Percentiles rank a stretch among this genome's conserved stretches.
phyloP scores from a whole-genome alignment of 2,329 filamentous ascomycete species.

The Cryoendolithus antarcticus region DNA sequence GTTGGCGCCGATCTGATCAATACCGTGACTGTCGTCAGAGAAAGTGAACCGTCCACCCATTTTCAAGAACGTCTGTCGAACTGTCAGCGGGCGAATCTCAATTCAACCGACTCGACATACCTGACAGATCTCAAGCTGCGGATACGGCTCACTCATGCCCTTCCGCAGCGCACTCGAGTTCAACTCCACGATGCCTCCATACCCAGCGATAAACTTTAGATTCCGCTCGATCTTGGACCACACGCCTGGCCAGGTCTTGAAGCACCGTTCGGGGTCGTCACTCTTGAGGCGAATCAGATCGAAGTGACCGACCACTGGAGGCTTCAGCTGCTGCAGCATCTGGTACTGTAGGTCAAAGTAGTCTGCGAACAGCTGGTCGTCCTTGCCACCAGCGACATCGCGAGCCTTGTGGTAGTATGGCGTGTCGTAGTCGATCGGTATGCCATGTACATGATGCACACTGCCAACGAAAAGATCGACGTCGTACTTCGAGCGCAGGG shows the following conservation, averaged over 20 bases:
- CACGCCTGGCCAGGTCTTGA: constrained; percentile 34
- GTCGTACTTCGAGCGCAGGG: constrained; percentile 45
- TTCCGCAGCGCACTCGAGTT: constrained; percentile 83
- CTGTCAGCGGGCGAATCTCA: constrained; percentile 2
- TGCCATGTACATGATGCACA: constrained; percentile 73
- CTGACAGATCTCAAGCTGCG: constrained; percentile 63
- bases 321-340: constrained; percentile 62
- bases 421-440: constrained; percentile 80
- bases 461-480: constrained; percentile 90
- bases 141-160: constrained; percentile 84
- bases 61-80: constrained; percentile 51
- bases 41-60: constrained; percentile 75
- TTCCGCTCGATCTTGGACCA: constrained; percentile 69
- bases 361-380: constrained; percentile 62
- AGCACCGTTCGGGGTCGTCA: constrained; percentile 49
- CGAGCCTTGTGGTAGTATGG: constrained; percentile 55
- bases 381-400: constrained; percentile 43
- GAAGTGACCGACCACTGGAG: constrained; percentile 82
- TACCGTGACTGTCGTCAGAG: constrained; percentile 88
- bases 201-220: constrained; percentile 53
- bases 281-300: constrained; percentile 79
- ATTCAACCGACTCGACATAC: constrained; percentile 27
- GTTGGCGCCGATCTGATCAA: constrained; percentile 77
- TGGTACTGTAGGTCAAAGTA: constrained; percentile 82
- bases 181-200: constrained; percentile 76